Evolutionary conservation across 371 early-diverging fungal genomes (phyloP), one percentile per base, ranked within the genome.

Genomic region (Quaeritorhiza haematococci): DNA sequence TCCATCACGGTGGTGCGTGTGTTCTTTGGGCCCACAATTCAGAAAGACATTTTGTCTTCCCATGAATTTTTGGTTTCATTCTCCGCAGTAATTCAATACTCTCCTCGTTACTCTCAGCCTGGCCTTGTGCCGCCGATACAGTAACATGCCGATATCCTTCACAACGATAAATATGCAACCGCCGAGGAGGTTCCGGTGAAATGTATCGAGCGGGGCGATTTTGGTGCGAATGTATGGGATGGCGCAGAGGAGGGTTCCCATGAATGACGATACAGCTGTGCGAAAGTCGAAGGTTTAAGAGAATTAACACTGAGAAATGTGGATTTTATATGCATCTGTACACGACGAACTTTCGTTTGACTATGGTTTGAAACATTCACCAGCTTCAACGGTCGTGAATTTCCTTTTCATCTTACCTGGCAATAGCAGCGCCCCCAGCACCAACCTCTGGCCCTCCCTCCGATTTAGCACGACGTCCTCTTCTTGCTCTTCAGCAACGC

Each of bases 181-280:
- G 10, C 70, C 70, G 19, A 69, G 27, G n/a, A 63, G 35, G 35
- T 53, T 65, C 7, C 63, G 62, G 33, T 66, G 61, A 42, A 69
- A 69, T 1, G 55, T 21, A 34, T 55, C 50, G 19, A 63, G 63
- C 13, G 65, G n/a, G 17, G n/a, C n/a, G n/a, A n/a, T n/a, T n/a
- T 43, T 19, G 3, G 21, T 23, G 4, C 61, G 59, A 10, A 66
- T 27, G 28, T 13, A 45, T 4, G 66, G 61, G 30, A 65, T 8
- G 15, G 34, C 4, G 8, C 51, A 61, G 3, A 69, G 44, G 13
- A 64, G 26, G 2, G 55, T 27, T 13, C 64, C 64, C 17, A 45
- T 43, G 15, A 63, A 19, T 19, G 49, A n/a, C n/a, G 55, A 55
- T 6, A 35, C 15, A 19, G 38, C 49, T 42, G 32, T 15, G 42